Percentiles rank a stretch among this genome's conserved stretches.
Conservation (phyloP, 768 basidiomycete species). For the Leucosporidium scottii region DNA sequence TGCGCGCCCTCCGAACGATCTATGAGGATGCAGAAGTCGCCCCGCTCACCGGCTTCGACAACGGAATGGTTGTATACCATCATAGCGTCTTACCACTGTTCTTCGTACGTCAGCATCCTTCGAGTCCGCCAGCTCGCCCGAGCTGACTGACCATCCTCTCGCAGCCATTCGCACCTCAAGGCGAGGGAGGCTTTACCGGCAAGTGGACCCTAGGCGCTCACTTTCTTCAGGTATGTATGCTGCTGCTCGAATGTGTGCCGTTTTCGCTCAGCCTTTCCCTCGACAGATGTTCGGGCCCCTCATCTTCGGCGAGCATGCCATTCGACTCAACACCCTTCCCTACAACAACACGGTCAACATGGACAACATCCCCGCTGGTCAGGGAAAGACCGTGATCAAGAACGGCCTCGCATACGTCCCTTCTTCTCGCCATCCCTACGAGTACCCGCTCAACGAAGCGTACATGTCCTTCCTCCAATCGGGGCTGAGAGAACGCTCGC, state of each 20-base stretch:
- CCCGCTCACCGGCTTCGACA: no score
- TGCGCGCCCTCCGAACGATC: neutral
- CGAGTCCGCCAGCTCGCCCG: no score
- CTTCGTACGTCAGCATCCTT: no score
- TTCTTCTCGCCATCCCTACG: neutral
- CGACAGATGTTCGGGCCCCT: neutral
- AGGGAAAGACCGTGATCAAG: neutral
- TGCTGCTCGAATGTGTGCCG: no score
- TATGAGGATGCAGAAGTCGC: neutral
- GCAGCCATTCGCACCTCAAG: no score
- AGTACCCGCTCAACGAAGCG: constrained; percentile 3
- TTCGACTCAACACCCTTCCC: neutral
- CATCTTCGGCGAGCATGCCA: constrained; percentile 1
- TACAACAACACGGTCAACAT: constrained; percentile 8
- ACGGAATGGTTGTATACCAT: no score
- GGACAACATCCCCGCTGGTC: neutral
- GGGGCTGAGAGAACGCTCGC: neutral
- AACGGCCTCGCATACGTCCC: constrained; percentile 4
- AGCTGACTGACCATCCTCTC: no score
- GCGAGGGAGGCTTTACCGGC: no score
- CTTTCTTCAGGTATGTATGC: neutral
- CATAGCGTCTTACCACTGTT: no score
- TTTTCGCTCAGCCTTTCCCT: neutral
- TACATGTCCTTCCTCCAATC: constrained; percentile 1
- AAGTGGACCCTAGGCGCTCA: no score